Evolutionary conservation across 768 basidiomycete genomes (phyloP), one percentile per base, ranked within the genome.

Genomic region (Phylloporus arenicola): DNA sequence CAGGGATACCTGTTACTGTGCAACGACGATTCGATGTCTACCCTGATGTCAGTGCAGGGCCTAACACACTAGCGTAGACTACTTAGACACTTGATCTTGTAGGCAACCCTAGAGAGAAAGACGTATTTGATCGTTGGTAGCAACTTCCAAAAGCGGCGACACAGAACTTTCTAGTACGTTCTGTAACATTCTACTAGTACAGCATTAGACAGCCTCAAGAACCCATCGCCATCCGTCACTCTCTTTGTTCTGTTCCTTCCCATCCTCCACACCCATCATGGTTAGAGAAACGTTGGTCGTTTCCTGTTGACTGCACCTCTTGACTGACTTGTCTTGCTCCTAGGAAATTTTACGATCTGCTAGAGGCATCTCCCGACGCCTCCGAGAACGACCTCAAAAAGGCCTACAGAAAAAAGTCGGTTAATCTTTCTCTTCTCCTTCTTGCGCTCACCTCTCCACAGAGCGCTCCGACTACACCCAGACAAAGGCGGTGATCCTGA

Each of bases 401-500:
- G 68, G 92, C 92, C 27, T 95, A 94, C 75, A 86, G 91, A 60
- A 93, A 92, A 74, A 92, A 92, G 91, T 92, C 55, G 25, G 68
- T 54, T 14, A 17, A 4, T 50, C 14, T 29, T n/a, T 24, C 41
- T 48, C 25, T 52, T 14, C n/a, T 31, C 35, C 43, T 35, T 37
- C 30, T 45, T 35, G 24, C 38, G 39, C 49, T 53, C 20, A 54
- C 45, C 20, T 45, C 57, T 47, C 47, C 17, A 37, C 51, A 93
- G 91, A 69, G 91, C 91, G 10, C 70, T 93, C 45, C 81, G 86
- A 50, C 71, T 92, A 57, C 91, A 93, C 66, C 91, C 91, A 19
- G 91, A 93, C 78, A 94, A 94, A 72, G 92, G 93, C 42, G 93
- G 93, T 50, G 94, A 96, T 61, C 92, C 92, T 22, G 95, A 98